phyloP scores from a whole-genome alignment of 2,329 filamentous ascomycete species.

The Calonectria crousiana region DNA sequence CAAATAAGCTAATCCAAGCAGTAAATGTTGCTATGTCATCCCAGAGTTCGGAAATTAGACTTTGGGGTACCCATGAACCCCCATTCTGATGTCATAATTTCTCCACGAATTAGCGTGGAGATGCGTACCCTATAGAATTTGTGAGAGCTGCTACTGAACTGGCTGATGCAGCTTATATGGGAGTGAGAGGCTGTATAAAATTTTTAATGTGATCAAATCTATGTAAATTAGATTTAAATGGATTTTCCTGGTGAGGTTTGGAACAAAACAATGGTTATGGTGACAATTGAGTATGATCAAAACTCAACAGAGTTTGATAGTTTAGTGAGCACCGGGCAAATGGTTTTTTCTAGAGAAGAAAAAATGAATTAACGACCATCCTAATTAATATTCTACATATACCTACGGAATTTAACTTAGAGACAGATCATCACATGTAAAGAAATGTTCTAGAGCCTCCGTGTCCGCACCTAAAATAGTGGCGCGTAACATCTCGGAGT shows the following conservation, averaged over 20 bases:
- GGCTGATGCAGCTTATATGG: neutral
- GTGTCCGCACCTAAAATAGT: neutral
- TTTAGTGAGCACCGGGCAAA: too few relatives aligned
- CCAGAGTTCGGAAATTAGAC: conserved; percentile 14
- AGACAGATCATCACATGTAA: neutral
- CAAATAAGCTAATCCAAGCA: neutral
- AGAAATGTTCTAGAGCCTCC: neutral
- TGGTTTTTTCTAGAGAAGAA: neutral
- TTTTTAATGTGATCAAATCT: neutral
- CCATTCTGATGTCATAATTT: neutral
- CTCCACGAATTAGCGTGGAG: conserved; percentile 16
- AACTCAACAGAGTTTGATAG: too few relatives aligned
- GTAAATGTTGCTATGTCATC: neutral
- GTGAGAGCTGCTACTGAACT: too few relatives aligned
- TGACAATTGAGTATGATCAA: too few relatives aligned
- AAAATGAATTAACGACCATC: neutral
- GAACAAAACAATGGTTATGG: too few relatives aligned
- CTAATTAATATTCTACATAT: neutral
- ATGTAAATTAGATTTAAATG: too few relatives aligned
- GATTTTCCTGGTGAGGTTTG: too few relatives aligned
- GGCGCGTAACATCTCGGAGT: neutral
- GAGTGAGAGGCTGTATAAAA: neutral
- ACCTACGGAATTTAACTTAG: neutral
- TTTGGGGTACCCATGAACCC: neutral
- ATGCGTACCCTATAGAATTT: neutral